Evolutionary conservation across 2,329 filamentous ascomycete species (phyloP), one percentile per base, ranked within the genome.

Genomic region (Aspergillus transmontanensis): DNA sequence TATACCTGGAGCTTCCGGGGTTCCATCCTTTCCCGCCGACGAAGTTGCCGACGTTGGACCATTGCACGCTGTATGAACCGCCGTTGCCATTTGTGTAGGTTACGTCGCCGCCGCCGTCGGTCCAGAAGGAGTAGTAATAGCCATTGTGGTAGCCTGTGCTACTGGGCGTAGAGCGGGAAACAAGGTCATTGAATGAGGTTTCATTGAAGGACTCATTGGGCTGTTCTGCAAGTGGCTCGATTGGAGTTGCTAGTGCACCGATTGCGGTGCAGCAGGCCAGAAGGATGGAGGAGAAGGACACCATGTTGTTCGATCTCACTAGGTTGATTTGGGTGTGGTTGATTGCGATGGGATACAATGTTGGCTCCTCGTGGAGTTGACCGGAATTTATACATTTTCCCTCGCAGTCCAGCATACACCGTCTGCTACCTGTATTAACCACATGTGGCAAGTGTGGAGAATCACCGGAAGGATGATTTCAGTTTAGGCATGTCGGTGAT

Each of bases 11-110:
- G 62, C 73, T 80, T 53, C 85, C 85, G 21, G 84, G 81, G 61
- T 82, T 82, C 85, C 85, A 87, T 45, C 86, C 86, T 75, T 87
- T 87, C 36, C 86, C 86, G 62, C 79, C 84, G 36, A 86, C 84
- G 53, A 86, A 83, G 78, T 87, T 85, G 39, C 84, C 84, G 28
- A 72, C 75, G 54, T 78, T 77, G 50, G 65, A 71, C 84, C 84
- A 86, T 41, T 67, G 69, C 0, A 82, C 76, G 39, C 69, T 78
- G 76, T 85, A 86, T 32, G 75, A 69, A 1, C 83, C 83, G 3
- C 67, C 76, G 6, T 69, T 68, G 2, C 77, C 76, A 70, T 85
- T 85, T 59, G 69, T 81, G 72, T 84, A 84, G 34, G 75, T 79
- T 11, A 80, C 81, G 19, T 68, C 70, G 23, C 76, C 80, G 51